A percentile compares a stretch with the other conserved stretches of the same genome.
phyloP scores from a whole-genome alignment of 805 yeast species.

The Brettanomyces custersianus region DNA sequence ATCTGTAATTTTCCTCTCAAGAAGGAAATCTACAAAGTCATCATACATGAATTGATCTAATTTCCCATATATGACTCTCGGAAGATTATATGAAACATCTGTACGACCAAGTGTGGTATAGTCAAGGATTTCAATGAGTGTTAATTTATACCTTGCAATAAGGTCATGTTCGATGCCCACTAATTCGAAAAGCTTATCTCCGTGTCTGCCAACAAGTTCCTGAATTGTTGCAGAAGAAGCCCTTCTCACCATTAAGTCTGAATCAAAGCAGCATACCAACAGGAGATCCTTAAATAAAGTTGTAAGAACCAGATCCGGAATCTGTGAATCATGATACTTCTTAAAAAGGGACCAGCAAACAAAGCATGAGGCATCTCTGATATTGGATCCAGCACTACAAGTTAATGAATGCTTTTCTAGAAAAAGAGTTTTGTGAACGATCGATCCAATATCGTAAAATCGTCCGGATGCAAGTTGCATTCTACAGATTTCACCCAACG shows the following conservation, averaged over 20 bases:
- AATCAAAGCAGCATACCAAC: conserved; percentile 54
- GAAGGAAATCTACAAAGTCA: conserved; percentile 25
- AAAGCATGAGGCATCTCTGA: conserved; percentile 81
- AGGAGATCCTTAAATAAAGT: conserved; percentile 32
- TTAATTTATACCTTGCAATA: conserved; percentile 32
- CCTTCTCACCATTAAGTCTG: conserved; percentile 64
- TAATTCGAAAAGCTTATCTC: conserved; percentile 28
- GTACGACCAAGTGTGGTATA: conserved; percentile 38
- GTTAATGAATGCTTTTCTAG: conserved; percentile 50
- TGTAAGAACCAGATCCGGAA: conserved; percentile 11
- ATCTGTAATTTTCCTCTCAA: conserved; percentile 24
- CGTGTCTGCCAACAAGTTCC: conserved; percentile 75
- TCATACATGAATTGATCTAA: conserved; percentile 12
- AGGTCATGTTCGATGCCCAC: conserved; percentile 4
- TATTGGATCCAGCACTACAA: conserved; percentile 50
- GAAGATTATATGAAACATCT: conserved; percentile 26
- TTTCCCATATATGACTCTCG: conserved; percentile 8
- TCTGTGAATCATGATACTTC: conserved; percentile 17
- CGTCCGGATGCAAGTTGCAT: conserved; percentile 10
- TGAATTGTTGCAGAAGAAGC: conserved; percentile 85
- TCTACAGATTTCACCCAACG: conserved; percentile 40
- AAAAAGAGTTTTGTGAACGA: conserved; percentile 40
- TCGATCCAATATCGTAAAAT: conserved; percentile 21
- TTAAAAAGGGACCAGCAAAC: conserved; percentile 72
- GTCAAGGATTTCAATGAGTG: conserved; percentile 52